Evolutionary conservation across 441 rosid species (phyloP), one percentile per base, ranked within the genome.

Genomic region (Gossypium davidsonii): DNA sequence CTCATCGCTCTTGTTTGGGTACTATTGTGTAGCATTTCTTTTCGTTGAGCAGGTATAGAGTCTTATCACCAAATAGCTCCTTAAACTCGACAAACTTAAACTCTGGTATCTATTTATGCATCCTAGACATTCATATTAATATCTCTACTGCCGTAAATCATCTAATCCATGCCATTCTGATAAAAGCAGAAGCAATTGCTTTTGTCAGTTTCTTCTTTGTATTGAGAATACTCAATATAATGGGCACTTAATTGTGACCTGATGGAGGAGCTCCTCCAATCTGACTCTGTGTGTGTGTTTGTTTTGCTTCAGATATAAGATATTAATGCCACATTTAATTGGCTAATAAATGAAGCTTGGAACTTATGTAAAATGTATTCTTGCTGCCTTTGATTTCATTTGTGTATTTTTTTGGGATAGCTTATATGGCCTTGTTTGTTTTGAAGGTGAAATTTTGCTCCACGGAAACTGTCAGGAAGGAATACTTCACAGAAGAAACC

Each of bases 401-500:
- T 65, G 6, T 14, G 18, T 31, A 17, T 67, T 21, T 21, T 55
- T 57, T 2, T 8, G 3, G 23, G 15, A 39, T 57, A 9, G 18
- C 10, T 48, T 44, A 34, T 55, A 58, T 61, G 5, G 5, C 73
- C 12, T 39, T 44, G 9, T 52, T 39, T 73, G 42, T 44, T 71
- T 84, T 70, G 76, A 77, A 95, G 99, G 98, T 82, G 76, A 90
- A 86, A 78, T 91, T 95, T 74, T 90, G 97, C 83, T 83, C 93
- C 0, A 83, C 11, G 73, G 97, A 89, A 72, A 82, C 85, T 0
- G 80, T 93, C 68, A 85, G 88, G 83, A 85, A 81, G 66, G 94
- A 91, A 51, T 93, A 90, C 78, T 93, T 93, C 78, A 91, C 94
- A 11, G 90, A 89, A 80, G 93, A 80, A 85, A 93, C 92, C 5